phyloP scores from a whole-genome alignment of 129 eudicot genomes.

The Chrysanthemum makinoi region DNA sequence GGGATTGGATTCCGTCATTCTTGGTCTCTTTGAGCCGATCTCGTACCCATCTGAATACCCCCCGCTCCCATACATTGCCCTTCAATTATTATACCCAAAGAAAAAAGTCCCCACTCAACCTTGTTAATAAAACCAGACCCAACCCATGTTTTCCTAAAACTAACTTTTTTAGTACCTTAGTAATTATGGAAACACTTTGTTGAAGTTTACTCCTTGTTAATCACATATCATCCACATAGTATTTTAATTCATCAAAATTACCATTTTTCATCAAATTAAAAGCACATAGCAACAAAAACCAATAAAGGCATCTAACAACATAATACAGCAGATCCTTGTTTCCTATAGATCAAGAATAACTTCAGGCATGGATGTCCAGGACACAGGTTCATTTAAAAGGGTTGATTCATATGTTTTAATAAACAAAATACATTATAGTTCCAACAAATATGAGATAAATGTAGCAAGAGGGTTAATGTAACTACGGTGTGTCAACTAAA shows the following conservation, averaged over 20 bases:
- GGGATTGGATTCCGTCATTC: slow-evolving; percentile 99
- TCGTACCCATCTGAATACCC: slow-evolving; percentile 98
- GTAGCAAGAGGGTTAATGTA: too few species aligned
- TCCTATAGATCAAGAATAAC: neutral
- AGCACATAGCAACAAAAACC: slow-evolving; percentile 5
- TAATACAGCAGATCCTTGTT: neutral
- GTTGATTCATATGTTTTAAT: neutral
- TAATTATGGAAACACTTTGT: slow-evolving; percentile 4
- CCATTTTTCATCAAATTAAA: slow-evolving; percentile 7
- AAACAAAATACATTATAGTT: too few species aligned
- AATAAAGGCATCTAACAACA: neutral
- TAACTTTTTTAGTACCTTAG: slow-evolving; percentile 29
- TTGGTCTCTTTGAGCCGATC: slow-evolving; percentile 99
- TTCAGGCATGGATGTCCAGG: too few species aligned
- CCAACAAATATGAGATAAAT: too few species aligned
- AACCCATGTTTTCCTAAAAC: slow-evolving; percentile 57
- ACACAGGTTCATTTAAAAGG: neutral
- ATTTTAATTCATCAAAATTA: slow-evolving; percentile 8
- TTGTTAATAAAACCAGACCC: slow-evolving; percentile 96
- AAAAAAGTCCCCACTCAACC: slow-evolving; percentile 93
- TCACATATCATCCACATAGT: neutral
- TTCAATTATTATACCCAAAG: slow-evolving; percentile 85
- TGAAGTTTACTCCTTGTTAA: slow-evolving; percentile 8
- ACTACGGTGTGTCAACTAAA: too few species aligned
- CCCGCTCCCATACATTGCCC: slow-evolving; percentile 99